A percentile compares a stretch with the other conserved stretches of the same genome.
Conservation (phyloP, 257 asterid genomes). For the Coffea eugenioides region DNA sequence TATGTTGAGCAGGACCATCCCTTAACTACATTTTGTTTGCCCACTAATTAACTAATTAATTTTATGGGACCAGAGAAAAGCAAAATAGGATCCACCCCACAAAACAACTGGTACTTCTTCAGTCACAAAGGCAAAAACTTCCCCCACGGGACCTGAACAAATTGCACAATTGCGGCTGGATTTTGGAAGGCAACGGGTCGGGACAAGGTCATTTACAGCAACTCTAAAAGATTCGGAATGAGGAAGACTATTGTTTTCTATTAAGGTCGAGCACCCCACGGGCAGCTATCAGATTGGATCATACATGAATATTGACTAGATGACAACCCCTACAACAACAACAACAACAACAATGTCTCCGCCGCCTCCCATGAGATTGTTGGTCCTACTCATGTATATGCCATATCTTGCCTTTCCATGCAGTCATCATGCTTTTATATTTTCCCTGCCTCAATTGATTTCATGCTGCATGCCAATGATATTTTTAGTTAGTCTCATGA, state of each 20-base stretch:
- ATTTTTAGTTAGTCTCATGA: too few relatives aligned
- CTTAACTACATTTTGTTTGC: neutral
- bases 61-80: constrained; percentile 49
- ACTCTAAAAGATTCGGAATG: constrained; percentile 68
- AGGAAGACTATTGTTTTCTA: constrained; percentile 83
- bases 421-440: too few relatives aligned
- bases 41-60: neutral
- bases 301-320: constrained; percentile 89
- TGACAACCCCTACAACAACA: constrained; percentile 35
- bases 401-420: too few relatives aligned
- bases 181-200: constrained; percentile 97
- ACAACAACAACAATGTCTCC: too few relatives aligned
- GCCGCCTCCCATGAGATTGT: neutral
- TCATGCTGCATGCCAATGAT: neutral
- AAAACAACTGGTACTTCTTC: constrained; percentile 89
- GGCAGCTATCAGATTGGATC: constrained; percentile 88
- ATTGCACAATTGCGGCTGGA: constrained; percentile 87
- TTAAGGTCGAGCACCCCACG: constrained; percentile 87
- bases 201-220: constrained; percentile 76
- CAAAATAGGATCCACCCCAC: constrained; percentile 83
- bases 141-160: constrained; percentile 83
- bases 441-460: too few relatives aligned
- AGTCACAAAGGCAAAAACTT: constrained; percentile 92
- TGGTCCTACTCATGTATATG: neutral
- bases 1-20: neutral